A percentile compares a stretch with the other conserved stretches of the same genome.
Conservation (phyloP, 371 early-diverging fungal species). For the Encephalitozoon cuniculi region DNA sequence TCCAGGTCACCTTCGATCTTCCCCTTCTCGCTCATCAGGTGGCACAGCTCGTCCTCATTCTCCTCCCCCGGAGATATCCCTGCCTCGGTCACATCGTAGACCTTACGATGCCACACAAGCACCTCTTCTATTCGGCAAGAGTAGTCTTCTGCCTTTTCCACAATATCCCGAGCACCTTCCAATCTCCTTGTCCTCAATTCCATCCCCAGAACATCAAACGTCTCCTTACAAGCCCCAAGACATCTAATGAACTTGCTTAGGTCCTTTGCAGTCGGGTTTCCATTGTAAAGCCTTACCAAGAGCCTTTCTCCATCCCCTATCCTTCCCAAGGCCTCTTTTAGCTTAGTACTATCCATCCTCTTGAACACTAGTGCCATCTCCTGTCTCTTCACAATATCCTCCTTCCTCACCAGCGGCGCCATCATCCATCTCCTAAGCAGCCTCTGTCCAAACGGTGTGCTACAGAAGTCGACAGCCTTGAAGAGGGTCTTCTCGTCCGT, state of each 20-base stretch:
- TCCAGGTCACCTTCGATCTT: slow-evolving; percentile 36
- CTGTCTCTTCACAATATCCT: slow-evolving; percentile 72
- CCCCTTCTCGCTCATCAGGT: slow-evolving; percentile 13
- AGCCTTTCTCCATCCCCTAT: slow-evolving; percentile 83
- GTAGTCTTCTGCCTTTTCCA: background rate
- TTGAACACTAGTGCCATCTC: slow-evolving; percentile 74
- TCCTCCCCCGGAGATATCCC: slow-evolving; percentile 48
- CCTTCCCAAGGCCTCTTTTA: slow-evolving; percentile 52
- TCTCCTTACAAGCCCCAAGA: background rate
- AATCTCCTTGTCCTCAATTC: background rate
- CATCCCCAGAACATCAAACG: background rate
- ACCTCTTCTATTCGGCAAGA: background rate
- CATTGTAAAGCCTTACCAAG: slow-evolving; percentile 75
- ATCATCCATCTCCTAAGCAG: slow-evolving; percentile 51
- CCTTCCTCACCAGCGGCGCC: slow-evolving; percentile 32
- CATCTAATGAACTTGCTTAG: slow-evolving; percentile 30
- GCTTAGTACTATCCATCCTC: slow-evolving; percentile 45
- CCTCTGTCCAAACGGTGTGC: slow-evolving; percentile 54
- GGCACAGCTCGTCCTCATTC: slow-evolving; percentile 36
- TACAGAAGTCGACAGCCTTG: slow-evolving; percentile 62
- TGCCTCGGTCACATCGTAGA: slow-evolving; percentile 12
- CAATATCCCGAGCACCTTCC: background rate
- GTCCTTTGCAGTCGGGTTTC: slow-evolving; percentile 65
- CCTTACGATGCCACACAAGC: background rate
- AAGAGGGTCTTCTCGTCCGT: slow-evolving; percentile 72